Evolutionary conservation across 2,329 filamentous ascomycete species (phyloP).

Genomic region (Fusarium sarcochroum): DNA sequence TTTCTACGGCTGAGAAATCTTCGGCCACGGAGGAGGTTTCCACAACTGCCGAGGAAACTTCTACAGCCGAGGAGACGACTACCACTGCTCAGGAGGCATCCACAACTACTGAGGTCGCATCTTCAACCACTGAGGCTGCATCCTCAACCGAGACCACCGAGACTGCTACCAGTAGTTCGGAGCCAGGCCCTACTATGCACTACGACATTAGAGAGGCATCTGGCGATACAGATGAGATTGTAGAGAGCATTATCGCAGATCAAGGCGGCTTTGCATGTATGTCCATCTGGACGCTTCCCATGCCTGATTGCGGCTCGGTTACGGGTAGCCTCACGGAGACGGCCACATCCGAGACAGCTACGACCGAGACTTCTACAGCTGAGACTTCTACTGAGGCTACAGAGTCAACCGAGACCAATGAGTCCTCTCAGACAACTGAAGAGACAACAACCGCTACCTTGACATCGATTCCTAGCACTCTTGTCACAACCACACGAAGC

Average conservation of each 20-base stretch:
- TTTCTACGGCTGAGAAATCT: neutral
- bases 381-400: neutral
- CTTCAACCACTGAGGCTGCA: neutral
- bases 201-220: neutral
- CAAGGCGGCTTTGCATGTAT: neutral
- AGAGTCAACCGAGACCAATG: neutral
- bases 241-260: neutral
- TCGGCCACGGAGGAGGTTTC: neutral
- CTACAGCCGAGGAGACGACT: neutral
- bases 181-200: neutral
- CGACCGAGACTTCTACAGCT: no score
- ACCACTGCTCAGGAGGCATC: neutral
- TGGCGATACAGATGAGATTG: neutral
- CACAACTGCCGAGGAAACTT: neutral
- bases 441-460: conserved; percentile 2
- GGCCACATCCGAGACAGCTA: neutral
- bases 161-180: neutral
- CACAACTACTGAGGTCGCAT: neutral
- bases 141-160: neutral
- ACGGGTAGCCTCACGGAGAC: neutral
- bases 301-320: neutral
- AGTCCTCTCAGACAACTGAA: neutral
- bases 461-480: neutral
- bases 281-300: neutral
- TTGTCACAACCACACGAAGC: neutral